phyloP scores from a whole-genome alignment of 345 rosid genomes.

The Melaleuca alternifolia region DNA sequence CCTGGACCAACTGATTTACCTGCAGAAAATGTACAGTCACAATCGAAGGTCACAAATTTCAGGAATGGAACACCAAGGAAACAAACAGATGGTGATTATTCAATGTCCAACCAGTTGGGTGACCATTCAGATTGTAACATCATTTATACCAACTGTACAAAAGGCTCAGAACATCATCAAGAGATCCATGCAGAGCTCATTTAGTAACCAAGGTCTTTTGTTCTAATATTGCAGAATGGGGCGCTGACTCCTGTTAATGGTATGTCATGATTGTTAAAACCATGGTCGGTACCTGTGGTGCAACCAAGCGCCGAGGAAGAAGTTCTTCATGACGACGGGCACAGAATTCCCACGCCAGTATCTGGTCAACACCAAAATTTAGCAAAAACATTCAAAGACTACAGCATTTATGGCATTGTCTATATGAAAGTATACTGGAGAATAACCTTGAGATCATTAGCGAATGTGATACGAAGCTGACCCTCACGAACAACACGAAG shows the following conservation, averaged over 20 bases:
- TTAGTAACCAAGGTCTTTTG: neutral
- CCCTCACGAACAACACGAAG: conserved; percentile 99
- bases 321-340: conserved; percentile 91
- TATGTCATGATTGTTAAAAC: neutral
- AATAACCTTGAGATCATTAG: conserved; percentile 81
- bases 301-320: conserved; percentile 89
- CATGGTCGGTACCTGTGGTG: conserved; percentile 63
- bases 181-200: neutral
- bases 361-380: conserved; percentile 26
- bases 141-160: neutral
- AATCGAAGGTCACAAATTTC: neutral
- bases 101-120: neutral
- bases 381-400: neutral
- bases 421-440: neutral
- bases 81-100: neutral
- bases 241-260: neutral
- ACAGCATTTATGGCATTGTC: neutral
- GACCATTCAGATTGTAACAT: neutral
- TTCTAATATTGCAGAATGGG: neutral
- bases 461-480: conserved; percentile 78
- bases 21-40: conserved; percentile 9
- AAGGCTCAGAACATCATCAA: neutral
- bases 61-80: neutral
- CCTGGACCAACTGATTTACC: conserved; percentile 93
- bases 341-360: conserved; percentile 97